Conservation (phyloP, 352 stramenopile genomes). For the Pythium graminicola region DNA sequence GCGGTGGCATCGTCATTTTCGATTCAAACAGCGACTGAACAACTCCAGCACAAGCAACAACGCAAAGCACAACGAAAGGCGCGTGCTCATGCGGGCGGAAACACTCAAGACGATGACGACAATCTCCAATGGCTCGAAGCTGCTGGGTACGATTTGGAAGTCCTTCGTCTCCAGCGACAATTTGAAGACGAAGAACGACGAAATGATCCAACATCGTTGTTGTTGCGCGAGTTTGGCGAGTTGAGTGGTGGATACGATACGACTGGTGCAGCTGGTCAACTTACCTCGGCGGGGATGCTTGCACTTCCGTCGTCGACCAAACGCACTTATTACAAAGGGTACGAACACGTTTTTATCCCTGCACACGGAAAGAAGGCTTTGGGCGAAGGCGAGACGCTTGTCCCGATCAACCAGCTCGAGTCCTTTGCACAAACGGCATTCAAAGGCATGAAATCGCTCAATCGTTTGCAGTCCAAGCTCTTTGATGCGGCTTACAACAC, state of each 20-base stretch:
- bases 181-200: constrained; percentile 57
- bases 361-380: constrained; percentile 60
- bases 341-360: constrained; percentile 80
- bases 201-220: constrained; percentile 53
- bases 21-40: constrained; percentile 58
- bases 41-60: constrained; percentile 36
- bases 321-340: constrained; percentile 73
- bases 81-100: constrained; percentile 12
- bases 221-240: constrained; percentile 69
- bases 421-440: constrained; percentile 91
- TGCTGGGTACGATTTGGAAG: constrained; percentile 70
- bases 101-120: constrained; percentile 21
- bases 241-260: constrained; percentile 72
- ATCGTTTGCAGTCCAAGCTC: constrained; percentile 99
- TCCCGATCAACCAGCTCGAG: constrained; percentile 60
- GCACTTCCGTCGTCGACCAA: constrained; percentile 54
- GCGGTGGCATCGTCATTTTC: constrained; percentile 43
- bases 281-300: constrained; percentile 46
- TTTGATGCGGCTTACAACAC: constrained; percentile 87
- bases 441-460: constrained; percentile 96
- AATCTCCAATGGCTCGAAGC: constrained; percentile 69
- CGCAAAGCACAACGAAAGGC: constrained; percentile 40
- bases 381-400: constrained; percentile 43
- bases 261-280: constrained; percentile 48
- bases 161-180: constrained; percentile 65